Conservation (phyloP, 352 stramenopile genomes). For the Pythium insidiosum region DNA sequence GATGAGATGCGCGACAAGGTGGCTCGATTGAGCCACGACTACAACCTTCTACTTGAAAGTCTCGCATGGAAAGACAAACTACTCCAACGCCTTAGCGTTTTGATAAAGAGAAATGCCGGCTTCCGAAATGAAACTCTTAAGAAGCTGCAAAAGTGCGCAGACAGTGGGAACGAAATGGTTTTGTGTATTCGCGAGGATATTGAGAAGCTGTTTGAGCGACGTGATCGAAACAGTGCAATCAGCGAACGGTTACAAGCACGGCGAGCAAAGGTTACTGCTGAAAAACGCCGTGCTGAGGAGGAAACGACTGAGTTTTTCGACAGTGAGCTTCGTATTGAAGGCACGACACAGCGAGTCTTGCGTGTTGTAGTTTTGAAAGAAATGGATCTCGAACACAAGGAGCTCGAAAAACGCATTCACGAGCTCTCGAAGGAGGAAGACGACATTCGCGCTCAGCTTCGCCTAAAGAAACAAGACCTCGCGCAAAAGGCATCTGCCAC, state of each 20-base stretch:
- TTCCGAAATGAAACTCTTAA: conserved; percentile 36
- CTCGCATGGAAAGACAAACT: conserved; percentile 57
- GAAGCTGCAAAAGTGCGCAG: conserved; percentile 25
- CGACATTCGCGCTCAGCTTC: conserved; percentile 4
- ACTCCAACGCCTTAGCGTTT: conserved; percentile 50
- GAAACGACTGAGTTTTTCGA: conserved; percentile 51
- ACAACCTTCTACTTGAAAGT: conserved; percentile 25
- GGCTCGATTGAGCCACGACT: conserved; percentile 28
- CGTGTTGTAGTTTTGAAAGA: conserved; percentile 34
- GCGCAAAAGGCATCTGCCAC: conserved; percentile 28
- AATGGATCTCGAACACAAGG: conserved; percentile 23
- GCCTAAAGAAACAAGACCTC: conserved; percentile 17
- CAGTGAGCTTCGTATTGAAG: conserved; percentile 42
- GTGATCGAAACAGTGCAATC: conserved; percentile 16
- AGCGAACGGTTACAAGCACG: conserved; percentile 20
- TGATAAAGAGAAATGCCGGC: conserved; percentile 63
- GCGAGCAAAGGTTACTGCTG: conserved; percentile 21
- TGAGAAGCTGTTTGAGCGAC: conserved; percentile 37
- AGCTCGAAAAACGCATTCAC: conserved; percentile 17
- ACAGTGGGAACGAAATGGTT: conserved; percentile 50
- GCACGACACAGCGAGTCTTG: conserved; percentile 41
- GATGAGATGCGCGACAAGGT: conserved; percentile 39
- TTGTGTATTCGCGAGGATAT: conserved; percentile 46
- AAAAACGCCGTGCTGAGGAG: conserved; percentile 22
- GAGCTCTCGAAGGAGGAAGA: conserved; percentile 1